Evolutionary conservation across 1,284 basidiomycete genomes (phyloP), one percentile per base, ranked within the genome.

Genomic region (Lignosus rhinocerotis): DNA sequence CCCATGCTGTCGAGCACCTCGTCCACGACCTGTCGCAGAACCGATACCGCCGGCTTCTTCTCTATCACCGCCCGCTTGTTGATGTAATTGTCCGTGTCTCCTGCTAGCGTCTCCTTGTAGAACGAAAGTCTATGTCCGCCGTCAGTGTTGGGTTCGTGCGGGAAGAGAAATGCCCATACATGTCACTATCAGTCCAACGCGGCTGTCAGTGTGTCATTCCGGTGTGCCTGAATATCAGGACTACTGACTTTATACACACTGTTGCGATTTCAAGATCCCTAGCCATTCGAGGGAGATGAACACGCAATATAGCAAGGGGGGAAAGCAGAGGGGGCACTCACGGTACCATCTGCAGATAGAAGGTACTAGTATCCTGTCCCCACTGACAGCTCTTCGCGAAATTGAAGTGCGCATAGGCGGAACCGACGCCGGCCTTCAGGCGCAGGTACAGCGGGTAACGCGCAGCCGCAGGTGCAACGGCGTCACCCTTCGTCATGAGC

Each of bases 31-130:
- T 58, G 45, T 6, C 50, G 56, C 6, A 61, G 31, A 1, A 53
- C 53, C 1, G 17, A 6, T 25, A 58, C n/a, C 3, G 60, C 55
- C 9, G 54, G 36, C 46, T 58, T 61, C 31, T 34, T 32, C 39
- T 61, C 60, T 6, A 56, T 53, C 1, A 45, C 45, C 14, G 60
- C 60, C 31, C 60, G 56, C 12, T 58, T 42, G 38, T 56, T 41
- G 44, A 62, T 42, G 49, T 56, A 57, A 17, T 62, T 62, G 49
- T 62, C 54, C n/a, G 48, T 62, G 25, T 62, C 61, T 21, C 55
- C 57, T 0, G 33, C 51, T 10, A 62, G 42, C 2, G 31, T 31
- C 21, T 62, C 61, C 39, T 62, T 62, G 54, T 59, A 62, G 44
- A 62, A 59, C 3, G 61, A 62, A 3, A 62, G 57, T 16, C 57